Base-by-base conservation (phyloP, 2,329 filamentous ascomycete genomes). In the Talaromyces sp. region DNA sequence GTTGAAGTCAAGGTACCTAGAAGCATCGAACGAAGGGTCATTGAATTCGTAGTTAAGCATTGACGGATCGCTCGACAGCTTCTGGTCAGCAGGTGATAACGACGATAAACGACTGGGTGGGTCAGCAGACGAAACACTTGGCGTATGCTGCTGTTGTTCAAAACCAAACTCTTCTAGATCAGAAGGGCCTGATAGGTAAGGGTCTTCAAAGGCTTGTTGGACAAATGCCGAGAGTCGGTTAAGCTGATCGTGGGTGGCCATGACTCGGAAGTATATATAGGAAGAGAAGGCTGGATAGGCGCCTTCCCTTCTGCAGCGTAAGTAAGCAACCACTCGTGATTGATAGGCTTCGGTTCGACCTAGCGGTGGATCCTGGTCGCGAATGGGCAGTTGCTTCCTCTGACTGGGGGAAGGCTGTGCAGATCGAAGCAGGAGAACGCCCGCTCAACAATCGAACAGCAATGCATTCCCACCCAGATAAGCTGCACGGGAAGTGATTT, bases 151-250 rank as follows among this genome's bases (percentile, higher is more conserved):
- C n/a, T 41, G 46, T 19, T 52, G 52, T 13, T 52, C 57, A 10
- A 59, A 31, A 21, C 43, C 48, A 46, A 75, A 71, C 62, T 76
- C 73, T 36, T 77, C 74, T 2, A 66, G 70, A 58, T 72, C 70
- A 9, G 70, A 69, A 7, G 71, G 67, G 9, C 71, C 67, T 13
- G 72, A 71, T 7, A 77, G 69, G 62, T 75, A 76, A 21, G 72
- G 70, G 53, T 76, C 73, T 52, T 67, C 67, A 56, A 67, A 65
- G 45, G 64, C 67, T 41, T 69, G 63, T 35, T 72, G 66, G 45
- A 69, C 70, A 59, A 72, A 69, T 15, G 63, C 65, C 45, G 67
- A 61, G 25, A 33, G 55, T 33, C 46, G 59, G 40, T 33, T 19
- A 41, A 60, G 55, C 28, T 52, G 53, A 28, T 60, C 45, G 25